phyloP scores from a whole-genome alignment of 345 rosid genomes.

The Gossypium ekmanianum region DNA sequence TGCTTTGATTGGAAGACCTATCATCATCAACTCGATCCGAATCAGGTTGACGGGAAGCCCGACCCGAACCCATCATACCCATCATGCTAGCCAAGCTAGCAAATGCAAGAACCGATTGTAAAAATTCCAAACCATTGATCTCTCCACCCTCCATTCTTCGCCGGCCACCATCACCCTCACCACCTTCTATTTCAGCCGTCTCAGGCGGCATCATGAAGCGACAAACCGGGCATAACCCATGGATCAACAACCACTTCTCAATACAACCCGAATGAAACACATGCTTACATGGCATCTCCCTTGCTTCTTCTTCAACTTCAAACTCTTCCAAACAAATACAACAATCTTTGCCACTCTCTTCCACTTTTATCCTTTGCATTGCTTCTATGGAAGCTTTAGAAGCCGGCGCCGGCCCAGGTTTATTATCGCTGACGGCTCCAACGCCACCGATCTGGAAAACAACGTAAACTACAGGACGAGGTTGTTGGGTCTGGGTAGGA shows the following conservation, averaged over 20 bases:
- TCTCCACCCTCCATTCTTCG: not conserved
- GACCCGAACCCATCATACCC: not conserved
- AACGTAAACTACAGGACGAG: not conserved
- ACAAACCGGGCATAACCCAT: conserved; percentile 20
- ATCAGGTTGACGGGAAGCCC: not conserved
- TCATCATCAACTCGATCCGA: not conserved
- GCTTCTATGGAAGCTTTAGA: conserved; percentile 24
- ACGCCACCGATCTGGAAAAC: not conserved
- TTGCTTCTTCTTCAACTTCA: not conserved
- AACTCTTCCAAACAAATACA: conserved; percentile 21
- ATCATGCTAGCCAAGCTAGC: not conserved
- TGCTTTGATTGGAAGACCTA: not conserved
- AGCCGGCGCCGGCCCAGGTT: conserved; percentile 12
- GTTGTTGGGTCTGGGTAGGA: not conserved
- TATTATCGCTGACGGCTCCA: not conserved
- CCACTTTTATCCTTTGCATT: conserved; percentile 10
- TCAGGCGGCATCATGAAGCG: conserved; percentile 7
- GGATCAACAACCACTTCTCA: conserved; percentile 22
- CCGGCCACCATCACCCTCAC: not conserved
- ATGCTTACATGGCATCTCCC: conserved; percentile 31
- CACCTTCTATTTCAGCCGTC: not conserved
- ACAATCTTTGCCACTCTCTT: conserved; percentile 9
- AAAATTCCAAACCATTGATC: not conserved
- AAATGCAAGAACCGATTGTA: not conserved
- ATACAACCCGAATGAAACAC: conserved; percentile 22